A percentile compares a stretch with the other conserved stretches of the same genome.
Conservation (phyloP, 352 stramenopile genomes). For the Pythium pyrilobum region DNA sequence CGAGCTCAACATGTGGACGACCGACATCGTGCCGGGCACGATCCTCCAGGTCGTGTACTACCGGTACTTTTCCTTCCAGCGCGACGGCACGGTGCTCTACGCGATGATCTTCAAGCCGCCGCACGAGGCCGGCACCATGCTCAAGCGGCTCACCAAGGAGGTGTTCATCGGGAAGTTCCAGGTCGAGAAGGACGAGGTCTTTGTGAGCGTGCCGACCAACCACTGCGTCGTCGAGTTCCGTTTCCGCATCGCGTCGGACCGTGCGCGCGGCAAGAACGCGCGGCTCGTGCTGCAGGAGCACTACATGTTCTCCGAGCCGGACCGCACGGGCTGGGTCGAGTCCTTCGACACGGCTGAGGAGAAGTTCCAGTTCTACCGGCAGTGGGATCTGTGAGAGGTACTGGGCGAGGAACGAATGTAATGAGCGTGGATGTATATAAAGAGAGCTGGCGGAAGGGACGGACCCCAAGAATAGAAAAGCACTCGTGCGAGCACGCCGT, state of each 20-base stretch:
- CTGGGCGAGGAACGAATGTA: no score
- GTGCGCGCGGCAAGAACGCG: conserved; percentile 43
- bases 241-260: conserved; percentile 37
- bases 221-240: conserved; percentile 71
- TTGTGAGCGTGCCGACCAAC: conserved; percentile 61
- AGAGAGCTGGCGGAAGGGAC: no score
- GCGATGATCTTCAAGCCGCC: conserved; percentile 73
- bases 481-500: no score
- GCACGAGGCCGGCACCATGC: conserved; percentile 36
- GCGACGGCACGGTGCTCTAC: conserved; percentile 67
- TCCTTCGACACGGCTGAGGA: conserved; percentile 69
- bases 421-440: no score
- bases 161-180: conserved; percentile 52
- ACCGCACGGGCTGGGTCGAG: conserved; percentile 58
- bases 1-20: conserved; percentile 79
- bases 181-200: conserved; percentile 58
- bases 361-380: conserved; percentile 73
- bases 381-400: conserved; percentile 61
- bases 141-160: conserved; percentile 19
- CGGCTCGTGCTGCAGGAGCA: conserved; percentile 64
- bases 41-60: conserved; percentile 83
- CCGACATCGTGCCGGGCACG: conserved; percentile 52
- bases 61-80: conserved; percentile 77
- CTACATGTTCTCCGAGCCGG: conserved; percentile 62
- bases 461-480: no score